Base-by-base conservation (phyloP, 2,329 filamentous ascomycete species). In the Phaeosphaeria sp. region DNA sequence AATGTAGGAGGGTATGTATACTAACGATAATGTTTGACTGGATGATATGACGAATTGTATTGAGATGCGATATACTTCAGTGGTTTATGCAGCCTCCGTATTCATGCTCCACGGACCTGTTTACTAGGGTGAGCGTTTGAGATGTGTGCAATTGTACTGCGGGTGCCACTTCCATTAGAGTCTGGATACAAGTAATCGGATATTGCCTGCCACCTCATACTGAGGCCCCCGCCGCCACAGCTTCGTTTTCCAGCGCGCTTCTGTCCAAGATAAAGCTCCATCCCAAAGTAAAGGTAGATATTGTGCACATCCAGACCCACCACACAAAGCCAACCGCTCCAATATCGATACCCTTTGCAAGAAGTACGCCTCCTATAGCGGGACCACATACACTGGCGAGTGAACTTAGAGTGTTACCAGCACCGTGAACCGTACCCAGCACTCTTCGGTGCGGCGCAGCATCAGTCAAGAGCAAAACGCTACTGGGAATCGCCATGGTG, bases 391-490 rank as follows among this genome's bases (percentile, higher is more conserved):
- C 88, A 25, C 85, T 77, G 3, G 84, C 83, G 1, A 84, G 79
- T 56, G 83, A 85, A 62, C 81, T 84, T 1, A 84, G 79, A 52
- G 82, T 88, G 73, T 87, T 86, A 0, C 82, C 84, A 5, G 85
- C 75, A 0, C 84, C 84, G 62, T 87, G 84, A 0, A 87, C 75
- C 0, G 83, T 85, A 0, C 84, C 84, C 1, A 87, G 69, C 1
- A 85, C 78, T 23, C 71, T 78, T 0, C 80, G 78, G 62, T 83
- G 78, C 0, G 86, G 84, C 15, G 82, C 82, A 52, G 80, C 82
- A 58, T 89, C 88, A 56, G 88, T 89, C 15, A 88, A 78, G 0
- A 89, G 71, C 11, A 89, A 87, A 0, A 85, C 82, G 1, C 80
- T 82, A 0, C 82, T 82, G 0, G 87, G 87, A 0, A 89, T 73